Evolutionary conservation across 1,139 yeast species (phyloP).

Genomic region (Hansenula sp.): DNA sequence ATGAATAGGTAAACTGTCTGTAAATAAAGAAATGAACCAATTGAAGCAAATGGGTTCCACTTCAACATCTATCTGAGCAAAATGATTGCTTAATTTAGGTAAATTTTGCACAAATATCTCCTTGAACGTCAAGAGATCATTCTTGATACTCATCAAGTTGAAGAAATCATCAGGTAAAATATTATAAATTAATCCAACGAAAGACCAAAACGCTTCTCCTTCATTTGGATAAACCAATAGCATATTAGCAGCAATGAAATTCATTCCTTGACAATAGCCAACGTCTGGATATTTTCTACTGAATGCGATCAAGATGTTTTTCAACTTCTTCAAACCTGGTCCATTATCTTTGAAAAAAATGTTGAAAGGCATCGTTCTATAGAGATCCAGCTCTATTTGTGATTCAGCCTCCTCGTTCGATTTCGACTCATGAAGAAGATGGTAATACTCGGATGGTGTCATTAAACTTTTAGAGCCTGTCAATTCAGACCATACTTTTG

Average conservation of each 20-base stretch:
- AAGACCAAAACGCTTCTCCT: slow-evolving; percentile 57
- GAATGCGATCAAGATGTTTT: slow-evolving; percentile 49
- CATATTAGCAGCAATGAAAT: slow-evolving; percentile 52
- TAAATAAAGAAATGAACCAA: slow-evolving; percentile 58
- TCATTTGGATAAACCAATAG: slow-evolving; percentile 44
- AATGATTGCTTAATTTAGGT: slow-evolving; percentile 39
- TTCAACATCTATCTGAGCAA: slow-evolving; percentile 34
- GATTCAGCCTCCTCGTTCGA: slow-evolving; percentile 35
- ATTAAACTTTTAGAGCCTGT: slow-evolving; percentile 45
- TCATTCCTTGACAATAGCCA: slow-evolving; percentile 67
- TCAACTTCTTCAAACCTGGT: slow-evolving; percentile 46
- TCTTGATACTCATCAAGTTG: slow-evolving; percentile 35
- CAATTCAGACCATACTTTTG: slow-evolving; percentile 51
- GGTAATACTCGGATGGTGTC: slow-evolving; percentile 48
- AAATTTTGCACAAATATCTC: slow-evolving; percentile 27
- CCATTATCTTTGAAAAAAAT: slow-evolving; percentile 53
- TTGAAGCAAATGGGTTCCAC: slow-evolving; percentile 50
- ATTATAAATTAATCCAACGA: slow-evolving; percentile 48
- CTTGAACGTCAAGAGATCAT: slow-evolving; percentile 34
- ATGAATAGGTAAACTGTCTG: slow-evolving; percentile 51
- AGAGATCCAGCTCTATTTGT: slow-evolving; percentile 52
- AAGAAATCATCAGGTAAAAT: slow-evolving; percentile 47
- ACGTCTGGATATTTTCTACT: slow-evolving; percentile 45
- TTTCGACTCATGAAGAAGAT: slow-evolving; percentile 13
- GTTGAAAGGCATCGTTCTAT: slow-evolving; percentile 55